Evolutionary conservation across 2,329 filamentous ascomycete species (phyloP), one percentile per base, ranked within the genome.

Genomic region (Leptographium wingfieldii): DNA sequence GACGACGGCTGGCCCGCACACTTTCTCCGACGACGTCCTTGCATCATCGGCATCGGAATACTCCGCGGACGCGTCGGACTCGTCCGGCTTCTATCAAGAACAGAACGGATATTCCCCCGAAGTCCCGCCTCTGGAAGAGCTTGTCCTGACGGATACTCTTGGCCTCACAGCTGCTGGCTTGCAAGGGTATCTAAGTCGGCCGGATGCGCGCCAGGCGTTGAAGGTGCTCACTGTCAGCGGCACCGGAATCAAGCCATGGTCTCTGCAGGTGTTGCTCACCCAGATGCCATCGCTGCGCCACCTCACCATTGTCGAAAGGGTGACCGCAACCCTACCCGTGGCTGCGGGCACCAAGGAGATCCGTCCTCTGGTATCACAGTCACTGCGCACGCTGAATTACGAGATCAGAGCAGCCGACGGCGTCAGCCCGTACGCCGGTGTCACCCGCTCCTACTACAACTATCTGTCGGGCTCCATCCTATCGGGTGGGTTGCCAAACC

Each of bases 391-490:
- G 3, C 76, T 97, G 16, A 86, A 92, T 66, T 96, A 86, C 69
- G 92, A 96, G 72, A 88, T 97, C 69, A 86, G 83, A 12, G 79
- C 83, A 3, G 76, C 76, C 11, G 73, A 81, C 0, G 71, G 76
- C 4, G 74, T 81, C 0, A 81, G 83, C 27, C 78, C 84, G 12
- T 87, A 63, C 62, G 73, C 77, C 10, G 77, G 73, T 62, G 74
- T 80, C 29, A 80, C 80, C 0, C 72, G 76, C 11, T 80, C 80
- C 22, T 95, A 96, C 74, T 95, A 96, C 72, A 82, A 83, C 62
- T 96, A 96, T 72, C 82, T 97, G 25, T 85, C 90, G 31, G 82
- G 82, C n/a, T 95, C 90, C 0, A 81, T 97, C 38, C 82, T 94
- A 62, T 81, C 84, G 19, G 87, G 86, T 63, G 81, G 83, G 9